Percentiles rank a stretch among this genome's conserved stretches.
Evolutionary conservation across 1,284 basidiomycete genomes (phyloP).

Genomic region (Cutaneotrichosporon dermatis): DNA sequence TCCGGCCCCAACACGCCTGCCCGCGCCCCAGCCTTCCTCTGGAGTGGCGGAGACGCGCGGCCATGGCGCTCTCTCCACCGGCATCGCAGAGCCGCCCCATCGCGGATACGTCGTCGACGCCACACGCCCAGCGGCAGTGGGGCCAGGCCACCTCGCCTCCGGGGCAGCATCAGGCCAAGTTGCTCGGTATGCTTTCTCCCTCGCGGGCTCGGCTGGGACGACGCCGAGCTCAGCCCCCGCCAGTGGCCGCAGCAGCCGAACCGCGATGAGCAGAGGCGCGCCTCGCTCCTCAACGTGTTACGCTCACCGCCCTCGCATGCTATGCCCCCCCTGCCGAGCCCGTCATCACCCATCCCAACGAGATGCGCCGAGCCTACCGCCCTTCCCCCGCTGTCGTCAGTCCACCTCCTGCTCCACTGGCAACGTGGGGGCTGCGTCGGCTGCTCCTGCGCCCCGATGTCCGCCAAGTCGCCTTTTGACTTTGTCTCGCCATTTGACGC

Average conservation of each 20-base stretch:
- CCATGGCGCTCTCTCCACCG: no score
- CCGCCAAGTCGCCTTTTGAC: conserved; percentile 35
- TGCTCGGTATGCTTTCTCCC: conserved; percentile 19
- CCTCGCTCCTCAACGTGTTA: conserved; percentile 13
- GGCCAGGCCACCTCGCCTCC: background rate
- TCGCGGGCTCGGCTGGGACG: conserved; percentile 5
- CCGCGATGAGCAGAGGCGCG: conserved; percentile 7
- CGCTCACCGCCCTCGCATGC: background rate
- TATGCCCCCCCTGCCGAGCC: conserved; percentile 7
- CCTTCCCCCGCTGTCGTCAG: no score
- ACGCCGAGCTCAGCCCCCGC: conserved; percentile 8
- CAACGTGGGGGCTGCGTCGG: background rate
- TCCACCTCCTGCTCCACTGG: background rate
- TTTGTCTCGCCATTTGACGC: conserved; percentile 46
- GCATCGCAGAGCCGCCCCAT: no score
- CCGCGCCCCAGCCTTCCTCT: no score
- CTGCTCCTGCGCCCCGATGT: background rate
- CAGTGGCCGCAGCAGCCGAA: conserved; percentile 5
- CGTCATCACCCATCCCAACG: conserved; percentile 11
- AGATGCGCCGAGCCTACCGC: no score
- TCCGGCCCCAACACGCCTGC: background rate
- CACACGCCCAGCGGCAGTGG: background rate
- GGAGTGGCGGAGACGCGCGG: no score
- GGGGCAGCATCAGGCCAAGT: conserved; percentile 17
- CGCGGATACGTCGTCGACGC: background rate